Evolutionary conservation across 306 rosid genomes (phyloP).

Genomic region (Macrotyloma uniflorum): DNA sequence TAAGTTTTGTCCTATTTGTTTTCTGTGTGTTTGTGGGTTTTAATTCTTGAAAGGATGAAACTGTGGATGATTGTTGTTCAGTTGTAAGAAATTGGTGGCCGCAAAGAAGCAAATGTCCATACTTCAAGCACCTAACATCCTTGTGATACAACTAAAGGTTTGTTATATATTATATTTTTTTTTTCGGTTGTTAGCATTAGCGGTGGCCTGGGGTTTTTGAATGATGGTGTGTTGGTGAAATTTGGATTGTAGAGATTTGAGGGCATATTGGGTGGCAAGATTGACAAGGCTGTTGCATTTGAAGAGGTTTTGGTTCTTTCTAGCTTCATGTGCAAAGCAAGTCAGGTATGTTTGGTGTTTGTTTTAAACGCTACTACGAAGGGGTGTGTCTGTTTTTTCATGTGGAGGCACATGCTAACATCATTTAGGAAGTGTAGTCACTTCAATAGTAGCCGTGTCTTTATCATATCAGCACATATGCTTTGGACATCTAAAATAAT

Average conservation of each 20-base stretch:
- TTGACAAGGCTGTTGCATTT: slow-evolving; percentile 86
- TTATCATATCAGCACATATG: not conserved
- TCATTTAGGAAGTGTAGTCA: not conserved
- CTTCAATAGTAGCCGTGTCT: not conserved
- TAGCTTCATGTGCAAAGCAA: slow-evolving; percentile 91
- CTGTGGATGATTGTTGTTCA: slow-evolving; percentile 38
- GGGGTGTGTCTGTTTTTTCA: not conserved
- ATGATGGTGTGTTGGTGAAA: slow-evolving; percentile 43
- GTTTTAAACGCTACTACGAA: slow-evolving; percentile 1
- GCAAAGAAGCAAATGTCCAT: slow-evolving; percentile 97
- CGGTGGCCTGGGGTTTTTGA: slow-evolving; percentile 17
- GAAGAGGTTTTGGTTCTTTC: slow-evolving; percentile 92
- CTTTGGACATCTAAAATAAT: not conserved
- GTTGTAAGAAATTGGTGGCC: slow-evolving; percentile 90
- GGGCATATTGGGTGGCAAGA: slow-evolving; percentile 89
- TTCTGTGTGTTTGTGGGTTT: not conserved
- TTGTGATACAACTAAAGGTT: slow-evolving; percentile 96
- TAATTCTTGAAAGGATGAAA: slow-evolving; percentile 10
- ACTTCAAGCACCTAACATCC: slow-evolving; percentile 90
- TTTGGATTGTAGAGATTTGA: slow-evolving; percentile 83
- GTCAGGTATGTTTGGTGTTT: slow-evolving; percentile 64
- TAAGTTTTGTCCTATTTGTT: not conserved
- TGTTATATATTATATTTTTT: not conserved
- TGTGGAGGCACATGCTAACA: not conserved
- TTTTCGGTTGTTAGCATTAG: slow-evolving; percentile 11